These are phyloP conservation scores for Rhizopus arrhizus DNA, from an alignment of 371 early-diverging fungal species.

Conservation along the genomic window DNA sequence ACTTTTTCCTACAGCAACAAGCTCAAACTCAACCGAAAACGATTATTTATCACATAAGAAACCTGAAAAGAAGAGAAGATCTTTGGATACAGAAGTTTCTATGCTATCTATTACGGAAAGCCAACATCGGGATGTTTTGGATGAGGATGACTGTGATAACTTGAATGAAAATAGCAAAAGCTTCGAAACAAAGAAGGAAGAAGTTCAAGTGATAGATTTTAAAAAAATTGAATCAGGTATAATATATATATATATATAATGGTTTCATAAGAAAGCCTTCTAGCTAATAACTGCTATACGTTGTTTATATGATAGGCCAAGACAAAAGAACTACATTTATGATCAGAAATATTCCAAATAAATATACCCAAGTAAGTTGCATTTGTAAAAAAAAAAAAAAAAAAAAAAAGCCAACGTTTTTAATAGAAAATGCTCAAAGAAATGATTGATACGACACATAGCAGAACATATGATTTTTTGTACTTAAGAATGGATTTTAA, in stretches of 20 bases:
- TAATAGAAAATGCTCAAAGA: conserved; percentile 76
- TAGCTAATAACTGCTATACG: not conserved
- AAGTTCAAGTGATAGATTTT: conserved; percentile 1
- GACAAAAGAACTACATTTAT: conserved; percentile 29
- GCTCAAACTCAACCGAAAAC: not conserved
- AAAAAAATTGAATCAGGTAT: conserved; percentile 9
- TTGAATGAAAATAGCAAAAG: not conserved
- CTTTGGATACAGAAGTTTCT: not conserved
- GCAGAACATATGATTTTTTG: conserved; percentile 79
- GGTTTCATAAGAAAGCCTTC: not conserved
- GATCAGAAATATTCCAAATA: conserved; percentile 34
- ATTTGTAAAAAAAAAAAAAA: not conserved
- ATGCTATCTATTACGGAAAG: not conserved
- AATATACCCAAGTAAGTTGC: conserved; percentile 24
- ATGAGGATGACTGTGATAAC: not conserved
- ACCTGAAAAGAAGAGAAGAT: not conserved
- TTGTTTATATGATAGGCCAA: not conserved
- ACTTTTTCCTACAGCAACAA: not conserved
- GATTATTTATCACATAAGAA: not conserved
- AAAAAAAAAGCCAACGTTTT: not conserved
- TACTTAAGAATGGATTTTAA: conserved; percentile 94
- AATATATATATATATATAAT: too few relatives aligned
- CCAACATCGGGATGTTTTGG: not conserved
- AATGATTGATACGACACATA: conserved; percentile 77
- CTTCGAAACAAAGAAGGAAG: not conserved